A percentile compares a stretch with the other conserved stretches of the same genome.
phyloP scores from a whole-genome alignment of 306 rosid species.

The Quercus alba region DNA sequence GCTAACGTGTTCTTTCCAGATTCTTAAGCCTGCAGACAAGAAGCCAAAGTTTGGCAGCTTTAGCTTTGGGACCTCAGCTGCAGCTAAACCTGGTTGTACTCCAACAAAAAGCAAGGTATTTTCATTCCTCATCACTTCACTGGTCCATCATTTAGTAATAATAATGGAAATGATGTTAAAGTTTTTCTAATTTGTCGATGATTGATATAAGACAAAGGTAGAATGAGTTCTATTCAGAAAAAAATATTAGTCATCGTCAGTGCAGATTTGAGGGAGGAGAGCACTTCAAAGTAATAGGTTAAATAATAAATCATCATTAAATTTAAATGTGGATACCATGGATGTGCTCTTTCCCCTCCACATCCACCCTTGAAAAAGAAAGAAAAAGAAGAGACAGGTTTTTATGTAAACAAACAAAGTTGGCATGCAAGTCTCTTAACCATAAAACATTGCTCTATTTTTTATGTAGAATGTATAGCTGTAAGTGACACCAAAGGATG shows the following conservation, averaged over 20 bases:
- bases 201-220: not conserved
- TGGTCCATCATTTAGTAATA: not conserved
- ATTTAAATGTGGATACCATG: not conserved
- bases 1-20: conserved; percentile 79
- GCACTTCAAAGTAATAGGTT: not conserved
- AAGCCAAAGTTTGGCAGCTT: conserved; percentile 33
- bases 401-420: not conserved
- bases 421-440: not conserved
- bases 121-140: conserved; percentile 13
- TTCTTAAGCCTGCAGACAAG: conserved; percentile 65
- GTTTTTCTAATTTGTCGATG: not conserved
- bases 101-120: conserved; percentile 50
- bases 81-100: conserved; percentile 31
- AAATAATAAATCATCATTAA: not conserved
- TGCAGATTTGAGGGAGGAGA: conserved; percentile 1
- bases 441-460: not conserved
- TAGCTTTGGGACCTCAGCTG: conserved; percentile 41
- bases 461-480: not conserved
- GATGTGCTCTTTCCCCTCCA: not conserved
- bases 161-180: not conserved
- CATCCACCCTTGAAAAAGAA: not conserved
- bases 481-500: not conserved
- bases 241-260: not conserved
- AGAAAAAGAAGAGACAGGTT: not conserved
- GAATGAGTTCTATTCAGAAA: not conserved